phyloP scores from a whole-genome alignment of 139 green algal species.

The Yamagishiella unicocca region DNA sequence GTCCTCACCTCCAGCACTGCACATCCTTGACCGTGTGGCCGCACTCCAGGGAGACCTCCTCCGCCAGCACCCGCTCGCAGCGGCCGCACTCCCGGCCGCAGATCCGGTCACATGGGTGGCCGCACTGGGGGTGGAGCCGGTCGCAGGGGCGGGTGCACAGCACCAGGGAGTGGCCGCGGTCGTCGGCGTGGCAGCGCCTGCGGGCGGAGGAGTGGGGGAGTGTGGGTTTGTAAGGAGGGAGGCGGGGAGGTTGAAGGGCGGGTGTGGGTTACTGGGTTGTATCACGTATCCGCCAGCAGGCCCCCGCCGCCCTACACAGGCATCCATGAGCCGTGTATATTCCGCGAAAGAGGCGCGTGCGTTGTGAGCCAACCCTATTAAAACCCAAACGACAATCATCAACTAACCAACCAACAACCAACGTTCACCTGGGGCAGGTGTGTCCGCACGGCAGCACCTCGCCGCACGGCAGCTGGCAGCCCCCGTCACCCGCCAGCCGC shows the following conservation, averaged over 20 bases:
- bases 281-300: no score
- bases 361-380: no score
- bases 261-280: no score
- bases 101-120: slow-evolving; percentile 56
- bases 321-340: no score
- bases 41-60: slow-evolving; percentile 54
- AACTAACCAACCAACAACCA: neutral
- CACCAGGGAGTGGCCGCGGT: slow-evolving; percentile 48
- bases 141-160: slow-evolving; percentile 56
- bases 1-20: slow-evolving; percentile 56
- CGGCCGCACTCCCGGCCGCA: slow-evolving; percentile 54
- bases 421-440: slow-evolving; percentile 60
- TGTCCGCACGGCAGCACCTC: slow-evolving; percentile 73
- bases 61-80: slow-evolving; percentile 38
- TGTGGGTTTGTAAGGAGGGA: no score
- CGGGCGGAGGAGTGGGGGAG: neutral
- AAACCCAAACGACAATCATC: neutral
- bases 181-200: slow-evolving; percentile 69
- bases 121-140: slow-evolving; percentile 38
- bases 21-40: slow-evolving; percentile 55
- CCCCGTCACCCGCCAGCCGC: slow-evolving; percentile 66
- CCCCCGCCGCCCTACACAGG: no score
- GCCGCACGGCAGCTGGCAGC: slow-evolving; percentile 70
- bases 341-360: no score
- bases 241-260: neutral